Conservation (phyloP, 2,329 filamentous ascomycete species). For the Colletotrichum nymphaeae region DNA sequence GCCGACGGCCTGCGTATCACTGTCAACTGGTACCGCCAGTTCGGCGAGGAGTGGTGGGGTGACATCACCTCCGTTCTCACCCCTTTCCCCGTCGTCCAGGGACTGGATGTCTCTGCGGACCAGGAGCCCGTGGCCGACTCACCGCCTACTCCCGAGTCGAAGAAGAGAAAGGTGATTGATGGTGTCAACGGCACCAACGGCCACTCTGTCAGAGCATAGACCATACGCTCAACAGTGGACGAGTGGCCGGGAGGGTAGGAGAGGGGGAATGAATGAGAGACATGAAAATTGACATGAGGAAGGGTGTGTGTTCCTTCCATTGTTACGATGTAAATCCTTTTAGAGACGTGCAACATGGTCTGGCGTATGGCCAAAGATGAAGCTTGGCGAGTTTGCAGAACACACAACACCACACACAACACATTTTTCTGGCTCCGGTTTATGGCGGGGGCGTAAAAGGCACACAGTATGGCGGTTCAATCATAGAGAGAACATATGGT, state of each 20-base stretch:
- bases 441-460: conserved; percentile 8
- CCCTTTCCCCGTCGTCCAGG: conserved; percentile 72
- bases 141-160: conserved; percentile 40
- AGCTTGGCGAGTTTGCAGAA: conserved; percentile 6
- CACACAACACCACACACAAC: neutral
- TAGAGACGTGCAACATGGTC: conserved; percentile 2
- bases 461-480: conserved; percentile 9
- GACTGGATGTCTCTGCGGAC: conserved; percentile 66
- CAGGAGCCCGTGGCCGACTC: conserved; percentile 51
- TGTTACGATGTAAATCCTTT: conserved; percentile 6
- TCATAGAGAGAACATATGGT: conserved; percentile 10
- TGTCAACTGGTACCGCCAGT: conserved; percentile 76
- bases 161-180: conserved; percentile 38
- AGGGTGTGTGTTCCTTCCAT: neutral
- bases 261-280: neutral
- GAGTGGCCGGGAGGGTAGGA: neutral
- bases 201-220: conserved; percentile 13
- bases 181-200: conserved; percentile 31
- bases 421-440: conserved; percentile 22
- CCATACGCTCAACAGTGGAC: neutral
- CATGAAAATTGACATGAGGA: neutral
- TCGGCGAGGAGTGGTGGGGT: conserved; percentile 78
- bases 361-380: conserved; percentile 3
- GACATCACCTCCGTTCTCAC: conserved; percentile 76
- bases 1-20: conserved; percentile 72